These are phyloP conservation scores for Solanum chmielewskii DNA, from an alignment of 257 asterid genomes.

Conservation along the genomic window DNA sequence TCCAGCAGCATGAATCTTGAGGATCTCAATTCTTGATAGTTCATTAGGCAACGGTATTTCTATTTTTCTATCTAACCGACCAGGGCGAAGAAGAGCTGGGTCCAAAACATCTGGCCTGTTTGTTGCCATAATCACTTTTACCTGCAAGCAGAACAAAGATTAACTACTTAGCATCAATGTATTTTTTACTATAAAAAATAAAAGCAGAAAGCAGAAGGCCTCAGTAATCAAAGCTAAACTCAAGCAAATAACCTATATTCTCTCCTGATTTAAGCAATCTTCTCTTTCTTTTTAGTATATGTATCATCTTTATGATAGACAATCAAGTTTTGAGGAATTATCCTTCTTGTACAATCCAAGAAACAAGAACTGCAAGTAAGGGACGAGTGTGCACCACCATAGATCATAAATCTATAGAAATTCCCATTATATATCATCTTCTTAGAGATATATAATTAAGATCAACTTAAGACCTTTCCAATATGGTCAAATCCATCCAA, in stretches of 20 bases:
- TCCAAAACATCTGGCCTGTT: constrained; percentile 68
- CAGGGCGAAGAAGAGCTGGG: constrained; percentile 84
- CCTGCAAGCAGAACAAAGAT: constrained; percentile 26
- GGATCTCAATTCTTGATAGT: constrained; percentile 67
- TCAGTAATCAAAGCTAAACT: not conserved
- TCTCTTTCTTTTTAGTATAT: not conserved
- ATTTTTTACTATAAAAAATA: not conserved
- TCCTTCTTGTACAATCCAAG: not conserved
- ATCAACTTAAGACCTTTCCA: constrained; percentile 57
- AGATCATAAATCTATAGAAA: not conserved
- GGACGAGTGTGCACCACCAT: not conserved
- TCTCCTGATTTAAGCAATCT: not conserved
- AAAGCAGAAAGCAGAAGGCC: not conserved
- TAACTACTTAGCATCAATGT: not conserved
- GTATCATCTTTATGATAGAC: not conserved
- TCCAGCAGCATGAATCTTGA: constrained; percentile 68
- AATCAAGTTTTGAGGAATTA: not conserved
- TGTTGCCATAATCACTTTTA: constrained; percentile 80
- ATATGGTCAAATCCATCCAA: constrained; percentile 95
- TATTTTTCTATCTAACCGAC: constrained; percentile 67
- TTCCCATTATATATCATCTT: not conserved
- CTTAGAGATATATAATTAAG: not conserved
- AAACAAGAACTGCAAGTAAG: not conserved
- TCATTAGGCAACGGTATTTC: constrained; percentile 76
- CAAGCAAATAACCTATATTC: not conserved